phyloP scores from a whole-genome alignment of 2,329 filamentous ascomycete genomes.

The Emydomyces testavorans region DNA sequence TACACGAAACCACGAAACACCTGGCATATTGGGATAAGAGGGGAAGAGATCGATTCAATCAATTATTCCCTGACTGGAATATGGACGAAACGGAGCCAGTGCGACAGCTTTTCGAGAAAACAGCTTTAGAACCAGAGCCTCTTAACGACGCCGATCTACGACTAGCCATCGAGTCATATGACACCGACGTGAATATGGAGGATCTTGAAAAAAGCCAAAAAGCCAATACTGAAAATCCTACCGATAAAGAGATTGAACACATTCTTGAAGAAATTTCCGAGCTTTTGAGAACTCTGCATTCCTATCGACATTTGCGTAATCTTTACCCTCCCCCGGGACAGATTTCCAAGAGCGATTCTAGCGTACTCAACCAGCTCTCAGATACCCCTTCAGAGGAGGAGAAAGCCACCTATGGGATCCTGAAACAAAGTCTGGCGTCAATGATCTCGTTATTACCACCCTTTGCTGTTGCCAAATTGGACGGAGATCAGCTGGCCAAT shows the following conservation, averaged over 20 bases:
- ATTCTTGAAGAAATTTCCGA: constrained; percentile 48
- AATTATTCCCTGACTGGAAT: constrained; percentile 24
- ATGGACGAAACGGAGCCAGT: constrained; percentile 16
- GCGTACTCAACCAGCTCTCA: constrained; percentile 30
- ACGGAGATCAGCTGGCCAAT: constrained; percentile 74
- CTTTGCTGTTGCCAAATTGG: constrained; percentile 73
- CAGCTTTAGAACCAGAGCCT: constrained; percentile 19
- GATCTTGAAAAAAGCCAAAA: constrained; percentile 20
- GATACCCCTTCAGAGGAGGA: constrained; percentile 47
- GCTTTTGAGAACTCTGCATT: constrained; percentile 49
- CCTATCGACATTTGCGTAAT: constrained; percentile 51
- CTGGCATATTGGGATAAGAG: constrained; percentile 38
- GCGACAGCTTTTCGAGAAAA: constrained; percentile 15
- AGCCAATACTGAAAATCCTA: constrained; percentile 11
- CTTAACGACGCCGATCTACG: constrained; percentile 33
- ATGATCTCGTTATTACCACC: constrained; percentile 68
- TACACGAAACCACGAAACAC: constrained; percentile 34
- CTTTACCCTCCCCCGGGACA: constrained; percentile 23
- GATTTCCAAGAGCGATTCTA: constrained; percentile 25
- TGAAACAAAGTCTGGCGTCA: constrained; percentile 62
- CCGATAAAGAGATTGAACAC: constrained; percentile 39
- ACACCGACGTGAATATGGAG: constrained; percentile 24
- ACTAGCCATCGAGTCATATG: constrained; percentile 34
- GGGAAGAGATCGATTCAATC: constrained; percentile 30
- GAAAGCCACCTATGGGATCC: constrained; percentile 52